Conservation (phyloP, 305 asterid species). For the Rubia tinctorum region DNA sequence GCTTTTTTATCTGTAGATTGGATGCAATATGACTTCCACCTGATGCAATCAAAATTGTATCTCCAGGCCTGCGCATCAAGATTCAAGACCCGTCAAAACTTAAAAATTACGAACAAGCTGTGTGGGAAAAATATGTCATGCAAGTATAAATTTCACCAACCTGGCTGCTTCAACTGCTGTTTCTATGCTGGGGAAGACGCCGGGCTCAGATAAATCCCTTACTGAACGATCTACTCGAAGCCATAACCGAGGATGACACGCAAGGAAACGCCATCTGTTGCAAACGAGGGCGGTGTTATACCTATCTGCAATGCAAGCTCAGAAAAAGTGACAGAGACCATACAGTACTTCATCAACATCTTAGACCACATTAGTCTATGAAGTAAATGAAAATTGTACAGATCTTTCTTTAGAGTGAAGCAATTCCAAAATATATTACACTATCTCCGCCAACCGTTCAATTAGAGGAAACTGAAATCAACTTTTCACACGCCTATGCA, state of each 20-base stretch:
- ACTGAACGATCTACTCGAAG: constrained; percentile 87
- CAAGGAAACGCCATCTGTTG: constrained; percentile 98
- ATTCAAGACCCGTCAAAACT: constrained; percentile 18
- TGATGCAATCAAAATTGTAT: constrained; percentile 82
- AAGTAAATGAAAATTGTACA: background rate
- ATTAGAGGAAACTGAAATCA: background rate
- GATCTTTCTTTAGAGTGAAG: background rate
- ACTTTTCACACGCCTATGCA: background rate
- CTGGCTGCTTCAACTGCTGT: constrained; percentile 83
- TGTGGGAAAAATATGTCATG: constrained; percentile 11
- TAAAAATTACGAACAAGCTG: constrained; percentile 14
- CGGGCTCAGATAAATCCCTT: constrained; percentile 56
- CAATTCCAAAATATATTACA: background rate
- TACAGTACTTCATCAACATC: constrained; percentile 13
- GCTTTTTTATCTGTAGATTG: constrained; percentile 82
- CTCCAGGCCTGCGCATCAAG: constrained; percentile 77
- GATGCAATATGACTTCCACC: constrained; percentile 85
- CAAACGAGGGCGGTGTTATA: constrained; percentile 99
- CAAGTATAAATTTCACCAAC: constrained; percentile 35
- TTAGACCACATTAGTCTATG: background rate
- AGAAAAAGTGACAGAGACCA: constrained; percentile 50
- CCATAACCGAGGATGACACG: constrained; percentile 96
- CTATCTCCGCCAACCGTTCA: background rate
- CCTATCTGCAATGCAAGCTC: constrained; percentile 99
- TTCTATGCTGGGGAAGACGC: constrained; percentile 83